Evolutionary conservation across 2,329 filamentous ascomycete species (phyloP).

Genomic region (Fusarium siculi): DNA sequence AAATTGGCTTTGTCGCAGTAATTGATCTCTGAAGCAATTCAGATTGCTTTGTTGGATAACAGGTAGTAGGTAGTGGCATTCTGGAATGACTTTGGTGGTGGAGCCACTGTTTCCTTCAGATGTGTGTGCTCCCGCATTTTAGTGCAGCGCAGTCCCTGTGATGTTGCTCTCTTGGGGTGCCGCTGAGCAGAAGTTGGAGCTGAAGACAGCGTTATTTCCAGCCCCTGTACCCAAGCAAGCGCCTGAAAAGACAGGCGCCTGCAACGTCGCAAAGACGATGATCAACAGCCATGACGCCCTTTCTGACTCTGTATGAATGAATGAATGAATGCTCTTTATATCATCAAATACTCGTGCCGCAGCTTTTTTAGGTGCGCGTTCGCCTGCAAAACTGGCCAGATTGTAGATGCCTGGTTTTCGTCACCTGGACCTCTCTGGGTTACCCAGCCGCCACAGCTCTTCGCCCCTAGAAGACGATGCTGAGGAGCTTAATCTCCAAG

Average conservation of each 20-base stretch:
- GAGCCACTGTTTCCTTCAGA: constrained; percentile 35
- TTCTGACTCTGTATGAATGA: constrained; percentile 17
- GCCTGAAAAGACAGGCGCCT: constrained; percentile 23
- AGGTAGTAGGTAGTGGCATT: constrained; percentile 27
- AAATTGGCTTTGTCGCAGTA: constrained; percentile 31
- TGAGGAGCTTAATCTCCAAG: constrained; percentile 38
- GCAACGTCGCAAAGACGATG: constrained; percentile 33
- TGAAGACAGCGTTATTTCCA: constrained; percentile 32
- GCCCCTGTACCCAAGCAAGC: constrained; percentile 36
- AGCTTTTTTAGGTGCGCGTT: constrained; percentile 39
- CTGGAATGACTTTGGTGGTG: constrained; percentile 34
- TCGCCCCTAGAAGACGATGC: constrained; percentile 34
- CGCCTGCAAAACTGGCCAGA: constrained; percentile 37
- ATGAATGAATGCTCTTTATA: constrained; percentile 38
- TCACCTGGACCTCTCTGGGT: constrained; percentile 29
- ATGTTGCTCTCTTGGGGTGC: constrained; percentile 33
- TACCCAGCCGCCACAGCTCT: constrained; percentile 37
- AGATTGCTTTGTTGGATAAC: constrained; percentile 29
- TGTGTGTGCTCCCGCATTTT: constrained; percentile 39
- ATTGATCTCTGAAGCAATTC: constrained; percentile 23
- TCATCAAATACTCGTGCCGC: constrained; percentile 39
- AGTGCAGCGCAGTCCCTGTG: constrained; percentile 38
- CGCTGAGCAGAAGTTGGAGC: constrained; percentile 14
- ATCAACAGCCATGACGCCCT: constrained; percentile 32
- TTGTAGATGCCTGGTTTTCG: constrained; percentile 40